Evolutionary conservation across 2,329 filamentous ascomycete genomes (phyloP).

Genomic region (Cladophialophora psammophila): DNA sequence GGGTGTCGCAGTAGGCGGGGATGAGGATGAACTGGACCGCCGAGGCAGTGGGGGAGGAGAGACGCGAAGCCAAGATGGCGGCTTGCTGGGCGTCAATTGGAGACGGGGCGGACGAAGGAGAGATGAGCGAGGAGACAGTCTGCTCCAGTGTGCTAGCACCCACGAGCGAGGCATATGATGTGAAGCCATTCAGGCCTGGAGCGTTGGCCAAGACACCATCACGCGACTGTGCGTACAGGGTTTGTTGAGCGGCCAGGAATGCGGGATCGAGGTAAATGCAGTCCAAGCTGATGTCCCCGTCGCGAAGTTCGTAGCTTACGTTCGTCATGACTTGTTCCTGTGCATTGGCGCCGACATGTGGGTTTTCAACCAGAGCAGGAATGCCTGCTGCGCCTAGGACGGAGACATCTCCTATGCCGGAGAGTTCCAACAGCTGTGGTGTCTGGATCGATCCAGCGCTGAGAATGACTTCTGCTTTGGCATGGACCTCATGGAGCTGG

Average conservation of each 20-base stretch:
- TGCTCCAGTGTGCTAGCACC: not conserved
- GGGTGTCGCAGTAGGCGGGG: slow-evolving; percentile 39
- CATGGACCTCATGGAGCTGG: slow-evolving; percentile 44
- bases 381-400: slow-evolving; percentile 52
- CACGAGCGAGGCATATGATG: slow-evolving; percentile 2
- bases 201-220: slow-evolving; percentile 9
- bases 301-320: slow-evolving; percentile 37
- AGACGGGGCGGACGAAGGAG: not conserved
- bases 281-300: not conserved
- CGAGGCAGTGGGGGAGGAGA: not conserved
- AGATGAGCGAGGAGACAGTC: not conserved
- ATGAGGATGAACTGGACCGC: slow-evolving; percentile 42
- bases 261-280: slow-evolving; percentile 11
- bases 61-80: not conserved
- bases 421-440: slow-evolving; percentile 66
- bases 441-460: slow-evolving; percentile 65
- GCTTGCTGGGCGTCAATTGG: not conserved
- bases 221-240: not conserved
- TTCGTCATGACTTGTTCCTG: slow-evolving; percentile 50
- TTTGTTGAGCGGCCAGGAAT: not conserved
- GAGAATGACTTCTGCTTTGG: slow-evolving; percentile 62
- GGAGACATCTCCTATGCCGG: slow-evolving; percentile 62
- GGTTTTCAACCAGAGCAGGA: slow-evolving; percentile 50
- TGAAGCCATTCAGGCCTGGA: not conserved
- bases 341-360: slow-evolving; percentile 56